Percentiles rank a stretch among this genome's conserved stretches.
These are phyloP conservation scores for Phytophthora quininea DNA, from an alignment of 352 stramenopile genomes.

Conservation along the genomic window DNA sequence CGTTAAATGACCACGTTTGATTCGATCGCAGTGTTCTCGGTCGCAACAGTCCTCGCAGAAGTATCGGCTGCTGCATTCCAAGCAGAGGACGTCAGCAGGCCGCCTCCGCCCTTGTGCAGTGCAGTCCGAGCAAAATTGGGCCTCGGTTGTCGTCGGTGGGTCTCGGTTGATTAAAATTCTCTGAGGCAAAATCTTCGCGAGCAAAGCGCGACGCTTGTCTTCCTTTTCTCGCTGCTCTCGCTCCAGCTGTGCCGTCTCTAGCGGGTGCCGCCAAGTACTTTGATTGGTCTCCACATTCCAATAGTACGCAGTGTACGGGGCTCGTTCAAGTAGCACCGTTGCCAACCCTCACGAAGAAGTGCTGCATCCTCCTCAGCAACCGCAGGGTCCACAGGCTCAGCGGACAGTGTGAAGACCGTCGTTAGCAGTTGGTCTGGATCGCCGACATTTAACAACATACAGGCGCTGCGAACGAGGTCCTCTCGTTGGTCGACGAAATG, in stretches of 20 bases:
- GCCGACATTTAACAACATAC: conserved; percentile 34
- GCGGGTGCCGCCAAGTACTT: conserved; percentile 62
- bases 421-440: conserved; percentile 43
- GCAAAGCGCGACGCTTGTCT: conserved; percentile 31
- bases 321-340: conserved; percentile 56
- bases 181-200: conserved; percentile 46
- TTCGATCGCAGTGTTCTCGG: conserved; percentile 32
- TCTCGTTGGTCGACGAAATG: conserved; percentile 56
- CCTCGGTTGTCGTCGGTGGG: background rate
- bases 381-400: conserved; percentile 28
- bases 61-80: conserved; percentile 42
- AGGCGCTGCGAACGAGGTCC: conserved; percentile 57
- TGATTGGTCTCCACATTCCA: conserved; percentile 64
- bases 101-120: conserved; percentile 11
- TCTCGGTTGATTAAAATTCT: conserved; percentile 57
- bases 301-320: conserved; percentile 71
- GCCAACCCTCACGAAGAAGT: conserved; percentile 56
- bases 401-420: conserved; percentile 45
- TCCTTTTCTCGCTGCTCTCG: conserved; percentile 43
- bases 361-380: conserved; percentile 21
- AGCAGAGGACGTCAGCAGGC: conserved; percentile 40
- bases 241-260: conserved; percentile 49
- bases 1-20: conserved; percentile 40
- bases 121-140: conserved; percentile 24
- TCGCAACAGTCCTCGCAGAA: conserved; percentile 64